A percentile compares a stretch with the other conserved stretches of the same genome.
Evolutionary conservation across 164 flowering plant genomes (phyloP).

Genomic region (Litsea cubeba): DNA sequence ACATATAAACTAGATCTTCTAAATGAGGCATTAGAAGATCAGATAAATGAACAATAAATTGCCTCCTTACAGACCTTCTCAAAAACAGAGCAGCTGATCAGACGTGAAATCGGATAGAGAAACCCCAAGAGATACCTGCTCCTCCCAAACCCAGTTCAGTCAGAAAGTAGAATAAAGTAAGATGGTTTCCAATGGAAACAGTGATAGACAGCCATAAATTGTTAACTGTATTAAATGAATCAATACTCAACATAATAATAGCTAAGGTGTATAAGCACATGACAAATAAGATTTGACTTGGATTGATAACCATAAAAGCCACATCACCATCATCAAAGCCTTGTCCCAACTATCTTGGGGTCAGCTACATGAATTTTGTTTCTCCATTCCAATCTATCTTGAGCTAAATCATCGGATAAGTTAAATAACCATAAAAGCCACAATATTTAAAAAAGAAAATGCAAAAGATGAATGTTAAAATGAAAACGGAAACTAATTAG

Average conservation of each 20-base stretch:
- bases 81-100: constrained; percentile 83
- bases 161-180: neutral
- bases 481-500: neutral
- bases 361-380: neutral
- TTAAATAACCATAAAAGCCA: too few species aligned
- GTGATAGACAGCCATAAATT: neutral
- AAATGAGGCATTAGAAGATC: neutral
- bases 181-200: neutral
- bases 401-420: too few species aligned
- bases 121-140: constrained; percentile 90
- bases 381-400: neutral
- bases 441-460: neutral
- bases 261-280: neutral
- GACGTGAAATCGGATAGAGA: constrained; percentile 90
- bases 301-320: neutral
- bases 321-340: neutral
- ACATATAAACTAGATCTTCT: too few species aligned
- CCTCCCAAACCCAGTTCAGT: constrained; percentile 16
- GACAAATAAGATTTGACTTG: neutral
- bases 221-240: neutral
- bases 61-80: constrained; percentile 69
- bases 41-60: neutral
- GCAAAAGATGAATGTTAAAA: neutral
- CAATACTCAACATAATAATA: neutral
- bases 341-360: neutral